Conservation (phyloP, 495 filamentous ascomycete species). For the Pseudotulostoma volvatum region DNA sequence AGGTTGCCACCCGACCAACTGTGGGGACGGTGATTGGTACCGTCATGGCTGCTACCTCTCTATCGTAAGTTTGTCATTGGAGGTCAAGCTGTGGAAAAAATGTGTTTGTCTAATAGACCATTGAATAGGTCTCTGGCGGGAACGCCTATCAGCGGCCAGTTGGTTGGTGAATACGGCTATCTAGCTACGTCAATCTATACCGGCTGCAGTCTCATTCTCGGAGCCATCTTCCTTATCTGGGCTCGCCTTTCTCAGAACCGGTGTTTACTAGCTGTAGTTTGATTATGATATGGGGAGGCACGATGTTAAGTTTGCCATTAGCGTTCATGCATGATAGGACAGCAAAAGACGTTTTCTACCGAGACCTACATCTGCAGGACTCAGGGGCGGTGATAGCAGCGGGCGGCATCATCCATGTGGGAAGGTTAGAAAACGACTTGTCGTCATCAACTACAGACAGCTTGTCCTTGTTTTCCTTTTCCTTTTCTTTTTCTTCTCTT, state of each 20-base stretch:
- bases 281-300: too few relatives aligned
- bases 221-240: conserved; percentile 12
- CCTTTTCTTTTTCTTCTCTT: too few relatives aligned
- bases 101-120: too few relatives aligned
- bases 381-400: too few relatives aligned
- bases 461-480: too few relatives aligned
- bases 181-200: conserved; percentile 20
- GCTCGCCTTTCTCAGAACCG: conserved; percentile 13
- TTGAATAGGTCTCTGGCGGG: conserved; percentile 20
- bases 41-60: conserved; percentile 17
- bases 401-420: too few relatives aligned
- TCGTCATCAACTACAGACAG: too few relatives aligned
- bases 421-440: too few relatives aligned
- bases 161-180: conserved; percentile 20
- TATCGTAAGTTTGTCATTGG: conserved; percentile 16
- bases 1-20: conserved; percentile 17
- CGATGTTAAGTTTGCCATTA: too few relatives aligned
- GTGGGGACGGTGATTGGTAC: conserved; percentile 19
- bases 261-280: conserved; percentile 12
- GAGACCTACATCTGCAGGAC: too few relatives aligned
- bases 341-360: too few relatives aligned
- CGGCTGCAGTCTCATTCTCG: conserved; percentile 18
- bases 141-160: conserved; percentile 20
- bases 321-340: too few relatives aligned
- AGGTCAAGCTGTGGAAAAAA: not conserved